These are phyloP conservation scores for Jimgerdemannia flammicorona DNA, from an alignment of 192 early-diverging fungal species.

Conservation along the genomic window DNA sequence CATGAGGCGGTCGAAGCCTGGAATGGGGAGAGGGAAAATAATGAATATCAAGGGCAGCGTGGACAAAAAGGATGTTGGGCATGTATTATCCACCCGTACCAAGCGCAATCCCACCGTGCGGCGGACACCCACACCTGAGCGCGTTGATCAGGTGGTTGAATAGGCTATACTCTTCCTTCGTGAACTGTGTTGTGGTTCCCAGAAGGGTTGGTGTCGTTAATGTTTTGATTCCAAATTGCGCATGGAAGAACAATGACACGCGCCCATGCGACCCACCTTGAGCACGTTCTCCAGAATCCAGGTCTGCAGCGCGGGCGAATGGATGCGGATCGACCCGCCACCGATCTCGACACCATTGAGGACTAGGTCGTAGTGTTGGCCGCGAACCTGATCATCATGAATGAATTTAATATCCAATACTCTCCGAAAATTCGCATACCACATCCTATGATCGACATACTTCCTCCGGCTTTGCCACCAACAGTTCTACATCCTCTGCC, in stretches of 20 bases:
- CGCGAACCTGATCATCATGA: conserved; percentile 39
- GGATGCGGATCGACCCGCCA: conserved; percentile 87
- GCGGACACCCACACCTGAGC: conserved; percentile 79
- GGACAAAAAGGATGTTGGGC: no score
- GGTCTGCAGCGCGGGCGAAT: conserved; percentile 70
- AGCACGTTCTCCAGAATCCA: conserved; percentile 73
- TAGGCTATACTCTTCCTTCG: conserved; percentile 45
- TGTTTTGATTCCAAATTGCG: no score
- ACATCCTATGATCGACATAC: conserved; percentile 10
- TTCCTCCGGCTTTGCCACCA: conserved; percentile 59
- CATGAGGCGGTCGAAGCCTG: conserved; percentile 78
- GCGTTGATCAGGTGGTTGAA: conserved; percentile 84
- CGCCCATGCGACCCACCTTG: conserved; percentile 25
- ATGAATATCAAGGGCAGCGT: no score
- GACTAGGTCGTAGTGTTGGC: conserved; percentile 89
- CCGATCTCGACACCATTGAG: conserved; percentile 90
- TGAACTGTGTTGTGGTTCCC: conserved; percentile 27
- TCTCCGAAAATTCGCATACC: conserved; percentile 2
- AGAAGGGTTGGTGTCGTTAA: not conserved
- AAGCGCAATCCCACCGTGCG: conserved; percentile 86
- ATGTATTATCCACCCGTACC: not conserved
- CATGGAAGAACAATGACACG: no score
- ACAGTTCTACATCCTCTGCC: conserved; percentile 58
- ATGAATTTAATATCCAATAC: not conserved
- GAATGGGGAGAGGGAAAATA: no score